These are phyloP conservation scores for Arthrinium puccinioides DNA, from an alignment of 2,329 filamentous ascomycete species.

Conservation along the genomic window DNA sequence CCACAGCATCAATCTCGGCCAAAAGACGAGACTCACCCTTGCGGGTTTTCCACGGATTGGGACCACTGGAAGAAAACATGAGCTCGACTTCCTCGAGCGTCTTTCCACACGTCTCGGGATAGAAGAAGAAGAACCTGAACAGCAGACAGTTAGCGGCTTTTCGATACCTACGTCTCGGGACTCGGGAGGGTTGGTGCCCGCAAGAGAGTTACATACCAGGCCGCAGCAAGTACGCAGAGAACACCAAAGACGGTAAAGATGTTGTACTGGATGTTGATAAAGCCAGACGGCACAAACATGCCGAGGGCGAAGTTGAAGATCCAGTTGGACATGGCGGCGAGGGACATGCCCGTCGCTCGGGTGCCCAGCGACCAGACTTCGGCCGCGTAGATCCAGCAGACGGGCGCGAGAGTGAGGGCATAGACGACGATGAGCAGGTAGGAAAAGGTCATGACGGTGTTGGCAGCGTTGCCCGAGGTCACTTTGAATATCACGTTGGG, in stretches of 20 bases:
- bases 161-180: too few relatives aligned
- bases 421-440: constrained; percentile 60
- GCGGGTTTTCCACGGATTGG: constrained; percentile 31
- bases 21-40: constrained; percentile 20
- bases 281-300: constrained; percentile 49
- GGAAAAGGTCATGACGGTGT: constrained; percentile 58
- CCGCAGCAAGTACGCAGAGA: constrained; percentile 24
- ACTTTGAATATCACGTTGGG: constrained; percentile 48
- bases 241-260: constrained; percentile 34
- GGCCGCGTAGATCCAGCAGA: constrained; percentile 59
- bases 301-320: constrained; percentile 55
- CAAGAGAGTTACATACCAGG: constrained; percentile 12
- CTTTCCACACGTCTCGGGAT: constrained; percentile 29
- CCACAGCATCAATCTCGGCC: constrained; percentile 19
- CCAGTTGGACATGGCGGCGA: constrained; percentile 47
- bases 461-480: constrained; percentile 38
- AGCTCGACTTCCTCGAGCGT: constrained; percentile 31
- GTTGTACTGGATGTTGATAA: constrained; percentile 50
- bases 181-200: background rate
- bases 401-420: constrained; percentile 54
- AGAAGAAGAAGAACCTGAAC: constrained; percentile 21
- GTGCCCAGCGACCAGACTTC: constrained; percentile 58
- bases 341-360: constrained; percentile 50
- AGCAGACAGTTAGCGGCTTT: too few relatives aligned
- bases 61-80: constrained; percentile 25